phyloP scores from a whole-genome alignment of 2,329 filamentous ascomycete genomes.

The Pseudocercospora pini-densiflorae region DNA sequence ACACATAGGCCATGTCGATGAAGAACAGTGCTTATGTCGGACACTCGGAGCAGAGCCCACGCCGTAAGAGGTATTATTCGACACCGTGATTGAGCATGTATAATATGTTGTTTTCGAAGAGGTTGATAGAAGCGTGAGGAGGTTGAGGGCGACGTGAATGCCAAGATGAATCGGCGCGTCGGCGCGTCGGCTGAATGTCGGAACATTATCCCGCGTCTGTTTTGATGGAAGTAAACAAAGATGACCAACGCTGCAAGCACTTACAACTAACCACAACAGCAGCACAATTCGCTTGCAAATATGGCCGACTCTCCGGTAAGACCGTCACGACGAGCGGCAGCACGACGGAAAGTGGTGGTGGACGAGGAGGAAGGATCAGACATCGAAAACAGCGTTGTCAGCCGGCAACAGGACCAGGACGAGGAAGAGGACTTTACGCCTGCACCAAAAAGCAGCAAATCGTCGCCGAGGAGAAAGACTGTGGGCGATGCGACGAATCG shows the following conservation, averaged over 20 bases:
- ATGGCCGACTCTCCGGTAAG: slow-evolving; percentile 48
- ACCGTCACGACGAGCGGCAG: slow-evolving; percentile 62
- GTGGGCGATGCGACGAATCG: slow-evolving; percentile 54
- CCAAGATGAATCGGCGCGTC: background rate
- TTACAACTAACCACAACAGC: slow-evolving; percentile 9
- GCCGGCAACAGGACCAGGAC: slow-evolving; percentile 58
- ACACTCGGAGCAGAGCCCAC: too few relatives aligned
- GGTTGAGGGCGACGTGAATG: background rate
- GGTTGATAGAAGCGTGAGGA: too few relatives aligned
- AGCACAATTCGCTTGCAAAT: slow-evolving; percentile 21
- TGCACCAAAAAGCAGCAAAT: slow-evolving; percentile 64
- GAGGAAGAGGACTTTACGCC: slow-evolving; percentile 83
- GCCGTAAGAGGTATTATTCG: too few relatives aligned
- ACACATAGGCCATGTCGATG: too few relatives aligned
- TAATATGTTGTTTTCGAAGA: too few relatives aligned
- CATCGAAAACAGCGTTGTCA: slow-evolving; percentile 63
- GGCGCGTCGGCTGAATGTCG: background rate
- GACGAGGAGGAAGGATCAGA: slow-evolving; percentile 71
- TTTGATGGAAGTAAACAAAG: slow-evolving; percentile 10
- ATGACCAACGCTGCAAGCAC: background rate
- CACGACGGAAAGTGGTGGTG: slow-evolving; percentile 73
- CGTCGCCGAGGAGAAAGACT: slow-evolving; percentile 60
- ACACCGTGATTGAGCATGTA: too few relatives aligned
- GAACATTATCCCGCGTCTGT: background rate
- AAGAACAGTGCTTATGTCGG: too few relatives aligned